phyloP scores from a whole-genome alignment of 2,329 filamentous ascomycete genomes.

The Sordariomycetes sp. region DNA sequence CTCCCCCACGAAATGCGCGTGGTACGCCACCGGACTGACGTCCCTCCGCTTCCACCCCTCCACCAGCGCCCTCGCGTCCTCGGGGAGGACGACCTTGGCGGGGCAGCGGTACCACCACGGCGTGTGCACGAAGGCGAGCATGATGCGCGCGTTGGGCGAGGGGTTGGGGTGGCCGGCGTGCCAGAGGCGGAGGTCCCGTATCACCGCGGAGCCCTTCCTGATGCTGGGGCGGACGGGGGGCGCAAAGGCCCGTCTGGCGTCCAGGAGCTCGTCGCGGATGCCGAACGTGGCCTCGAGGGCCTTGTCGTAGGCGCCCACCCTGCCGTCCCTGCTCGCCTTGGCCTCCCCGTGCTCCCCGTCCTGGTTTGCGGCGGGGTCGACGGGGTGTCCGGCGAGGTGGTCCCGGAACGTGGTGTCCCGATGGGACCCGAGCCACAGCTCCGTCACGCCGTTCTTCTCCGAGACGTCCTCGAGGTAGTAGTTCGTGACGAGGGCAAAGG shows the following conservation, averaged over 20 bases:
- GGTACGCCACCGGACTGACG: slow-evolving; percentile 5
- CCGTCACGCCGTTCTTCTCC: slow-evolving; percentile 9
- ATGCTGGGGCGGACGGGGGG: slow-evolving; percentile 7
- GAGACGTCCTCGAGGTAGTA: slow-evolving; percentile 7
- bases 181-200: slow-evolving; percentile 10
- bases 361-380: background rate
- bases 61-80: background rate
- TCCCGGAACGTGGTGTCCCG: slow-evolving; percentile 6
- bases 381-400: slow-evolving; percentile 6
- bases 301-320: background rate
- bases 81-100: slow-evolving; percentile 7
- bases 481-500: slow-evolving; percentile 7
- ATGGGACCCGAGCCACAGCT: slow-evolving; percentile 8
- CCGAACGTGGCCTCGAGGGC: slow-evolving; percentile 3
- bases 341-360: background rate
- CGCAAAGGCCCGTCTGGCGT: slow-evolving; percentile 2
- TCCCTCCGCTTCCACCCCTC: slow-evolving; percentile 1
- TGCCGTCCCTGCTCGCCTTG: background rate
- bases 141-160: slow-evolving; percentile 7
- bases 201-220: slow-evolving; percentile 9
- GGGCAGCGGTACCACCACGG: slow-evolving; percentile 8
- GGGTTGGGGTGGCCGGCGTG: slow-evolving; percentile 10
- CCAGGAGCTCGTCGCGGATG: slow-evolving; percentile 6
- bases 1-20: slow-evolving; percentile 10
- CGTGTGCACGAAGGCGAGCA: slow-evolving; percentile 10